Evolutionary conservation across 306 rosid species (phyloP).

Genomic region (Vigna hirtella): DNA sequence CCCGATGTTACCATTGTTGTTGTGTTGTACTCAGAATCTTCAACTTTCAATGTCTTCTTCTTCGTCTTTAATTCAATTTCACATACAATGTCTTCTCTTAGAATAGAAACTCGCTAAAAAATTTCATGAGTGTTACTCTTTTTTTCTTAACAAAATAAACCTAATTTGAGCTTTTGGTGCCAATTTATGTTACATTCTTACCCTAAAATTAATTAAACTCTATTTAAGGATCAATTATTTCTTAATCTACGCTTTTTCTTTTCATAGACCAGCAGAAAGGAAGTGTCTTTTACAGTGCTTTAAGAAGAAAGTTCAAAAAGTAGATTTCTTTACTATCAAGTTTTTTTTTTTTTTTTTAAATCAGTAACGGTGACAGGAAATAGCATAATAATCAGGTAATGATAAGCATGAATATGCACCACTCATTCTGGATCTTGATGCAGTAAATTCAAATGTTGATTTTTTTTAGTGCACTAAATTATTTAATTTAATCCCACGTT

Average conservation of each 20-base stretch:
- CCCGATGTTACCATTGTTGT: slow-evolving; percentile 7
- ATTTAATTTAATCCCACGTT: background rate
- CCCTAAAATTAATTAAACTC: background rate
- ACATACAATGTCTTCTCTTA: background rate
- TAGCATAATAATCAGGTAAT: slow-evolving; percentile 27
- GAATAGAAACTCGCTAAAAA: background rate
- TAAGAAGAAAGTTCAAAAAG: slow-evolving; percentile 2
- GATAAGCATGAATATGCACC: slow-evolving; percentile 30
- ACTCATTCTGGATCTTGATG: background rate
- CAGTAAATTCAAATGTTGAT: background rate
- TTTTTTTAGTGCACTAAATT: background rate
- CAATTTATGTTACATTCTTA: background rate
- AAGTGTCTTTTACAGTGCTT: background rate
- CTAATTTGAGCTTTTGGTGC: background rate
- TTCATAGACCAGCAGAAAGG: slow-evolving; percentile 15
- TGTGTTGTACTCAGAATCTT: background rate
- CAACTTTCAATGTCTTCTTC: slow-evolving; percentile 7
- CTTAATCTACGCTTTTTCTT: background rate
- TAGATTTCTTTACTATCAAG: background rate
- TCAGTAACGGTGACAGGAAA: background rate
- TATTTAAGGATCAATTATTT: background rate
- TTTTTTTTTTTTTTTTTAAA: background rate
- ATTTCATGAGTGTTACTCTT: too few relatives aligned
- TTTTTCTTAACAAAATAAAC: background rate
- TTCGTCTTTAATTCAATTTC: background rate